Evolutionary conservation across 208 protist genomes (phyloP), one percentile per base, ranked within the genome.

Genomic region (Trypanosomatidae sp.): DNA sequence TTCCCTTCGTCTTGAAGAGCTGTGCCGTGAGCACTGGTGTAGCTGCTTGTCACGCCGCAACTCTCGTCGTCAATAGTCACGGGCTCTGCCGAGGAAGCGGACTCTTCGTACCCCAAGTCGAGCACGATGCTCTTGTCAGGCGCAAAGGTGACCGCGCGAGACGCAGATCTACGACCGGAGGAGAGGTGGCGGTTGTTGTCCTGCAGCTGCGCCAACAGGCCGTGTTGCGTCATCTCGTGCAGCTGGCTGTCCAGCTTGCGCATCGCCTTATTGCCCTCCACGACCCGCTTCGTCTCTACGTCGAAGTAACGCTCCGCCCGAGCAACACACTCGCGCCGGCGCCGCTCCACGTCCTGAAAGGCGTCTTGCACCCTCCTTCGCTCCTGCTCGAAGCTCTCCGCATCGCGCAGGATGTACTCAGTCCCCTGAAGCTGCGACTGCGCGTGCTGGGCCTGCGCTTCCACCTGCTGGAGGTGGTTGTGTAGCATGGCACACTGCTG

Each of bases 221-320:
- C 83, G 30, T 49, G 69, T 3, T 60, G 62, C 10, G 56, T 79
- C 83, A 91, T 89, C 52, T 82, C 72, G 17, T 74, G 75, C 53
- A 91, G 76, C 76, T 87, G 75, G 33, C n/a, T 71, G 22, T 90
- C 89, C 22, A 90, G 28, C 62, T 79, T 65, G 15, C 79, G 78
- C 49, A 83, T 81, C 7, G 65, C 76, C 30, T 76, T 65, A 59
- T 76, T 79, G 36, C 76, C 77, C 60, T 87, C 77, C n/a, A 80
- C 69, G 6, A 84, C 74, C 49, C 87, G 80, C 66, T 84, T 83
- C 50, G 81, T 66, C 69, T 94, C 89, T 3, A 84, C 85, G 66
- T 94, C 89, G 53, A 94, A 91, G 67, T 84, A 86, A 44, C 76
- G 79, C 79, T 90, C 89, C 19, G 81, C 79, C 71, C 76, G 76